phyloP scores from a whole-genome alignment of 257 asterid species.

The Striga asiatica region DNA sequence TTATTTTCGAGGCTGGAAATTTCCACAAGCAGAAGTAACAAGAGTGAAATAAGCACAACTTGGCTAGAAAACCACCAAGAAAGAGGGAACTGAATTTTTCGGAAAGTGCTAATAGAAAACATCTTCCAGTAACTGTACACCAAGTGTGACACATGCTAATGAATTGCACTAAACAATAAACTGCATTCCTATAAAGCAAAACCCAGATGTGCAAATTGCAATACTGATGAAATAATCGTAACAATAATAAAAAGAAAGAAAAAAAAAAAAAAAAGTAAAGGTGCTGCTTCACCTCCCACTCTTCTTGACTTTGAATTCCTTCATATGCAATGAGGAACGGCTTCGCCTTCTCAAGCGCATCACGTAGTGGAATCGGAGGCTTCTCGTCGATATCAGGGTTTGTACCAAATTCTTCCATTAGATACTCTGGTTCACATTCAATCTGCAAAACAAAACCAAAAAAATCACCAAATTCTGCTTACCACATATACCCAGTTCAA shows the following conservation, averaged over 20 bases:
- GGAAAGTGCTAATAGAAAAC: background rate
- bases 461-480: background rate
- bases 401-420: conserved; percentile 68
- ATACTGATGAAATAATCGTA: too few species aligned
- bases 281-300: conserved; percentile 74
- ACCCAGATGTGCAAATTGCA: background rate
- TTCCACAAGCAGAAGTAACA: background rate
- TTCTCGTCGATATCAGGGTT: conserved; percentile 90
- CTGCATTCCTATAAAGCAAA: background rate
- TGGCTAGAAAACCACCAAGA: background rate
- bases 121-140: background rate
- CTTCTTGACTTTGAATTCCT: conserved; percentile 71
- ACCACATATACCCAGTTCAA: conserved; percentile 2
- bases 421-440: conserved; percentile 83
- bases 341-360: conserved; percentile 82
- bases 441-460: conserved; percentile 33
- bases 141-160: conserved; percentile 1
- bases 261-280: background rate
- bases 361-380: conserved; percentile 67
- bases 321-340: conserved; percentile 77
- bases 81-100: background rate
- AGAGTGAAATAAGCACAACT: background rate
- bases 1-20: background rate
- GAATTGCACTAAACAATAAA: background rate
- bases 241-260: too few species aligned